Percentiles rank a stretch among this genome's conserved stretches.
phyloP scores from a whole-genome alignment of 768 basidiomycete species.

The Naematelia encephala region DNA sequence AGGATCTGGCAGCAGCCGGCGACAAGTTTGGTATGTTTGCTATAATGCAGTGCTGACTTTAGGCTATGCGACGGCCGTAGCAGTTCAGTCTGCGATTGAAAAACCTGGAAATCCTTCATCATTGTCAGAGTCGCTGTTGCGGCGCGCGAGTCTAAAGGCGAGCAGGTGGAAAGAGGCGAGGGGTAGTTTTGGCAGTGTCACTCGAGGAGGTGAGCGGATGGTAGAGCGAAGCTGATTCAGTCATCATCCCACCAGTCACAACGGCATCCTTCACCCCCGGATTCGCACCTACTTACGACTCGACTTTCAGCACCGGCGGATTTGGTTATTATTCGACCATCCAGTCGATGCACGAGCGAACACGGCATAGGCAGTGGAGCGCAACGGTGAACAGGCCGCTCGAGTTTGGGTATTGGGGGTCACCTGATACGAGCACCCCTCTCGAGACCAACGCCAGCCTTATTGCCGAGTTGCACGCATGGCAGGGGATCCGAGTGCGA shows the following conservation, averaged over 20 bases:
- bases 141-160: conserved; percentile 33
- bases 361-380: conserved; percentile 27
- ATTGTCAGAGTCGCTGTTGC: conserved; percentile 26
- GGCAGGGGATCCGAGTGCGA: conserved; percentile 40
- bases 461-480: conserved; percentile 37
- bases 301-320: conserved; percentile 29
- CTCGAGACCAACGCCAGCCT: conserved; percentile 32
- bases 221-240: conserved; percentile 1
- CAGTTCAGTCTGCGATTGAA: conserved; percentile 27
- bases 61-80: conserved; percentile 32
- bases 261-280: conserved; percentile 31
- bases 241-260: conserved; percentile 15
- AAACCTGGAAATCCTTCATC: conserved; percentile 8
- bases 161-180: conserved; percentile 33
- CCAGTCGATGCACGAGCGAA: conserved; percentile 36
- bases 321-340: conserved; percentile 34
- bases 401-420: neutral
- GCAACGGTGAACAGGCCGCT: neutral
- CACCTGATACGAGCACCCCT: conserved; percentile 23
- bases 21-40: conserved; percentile 28
- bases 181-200: conserved; percentile 37
- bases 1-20: conserved; percentile 28
- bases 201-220: conserved; percentile 24
- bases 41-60: conserved; percentile 1
- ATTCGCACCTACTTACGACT: conserved; percentile 44